Evolutionary conservation across 257 asterid genomes (phyloP).

Genomic region (Henckelia pumila): DNA sequence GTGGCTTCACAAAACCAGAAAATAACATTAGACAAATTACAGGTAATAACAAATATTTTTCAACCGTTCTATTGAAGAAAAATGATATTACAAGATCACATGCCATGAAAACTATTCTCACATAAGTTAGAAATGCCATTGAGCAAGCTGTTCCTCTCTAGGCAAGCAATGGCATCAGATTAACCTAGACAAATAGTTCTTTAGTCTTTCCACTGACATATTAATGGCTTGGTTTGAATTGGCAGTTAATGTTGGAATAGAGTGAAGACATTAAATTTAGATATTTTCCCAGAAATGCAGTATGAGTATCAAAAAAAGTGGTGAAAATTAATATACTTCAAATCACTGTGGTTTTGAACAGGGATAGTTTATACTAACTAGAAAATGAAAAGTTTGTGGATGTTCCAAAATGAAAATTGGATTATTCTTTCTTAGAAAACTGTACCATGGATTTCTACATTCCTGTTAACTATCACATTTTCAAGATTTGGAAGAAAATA

Average conservation of each 20-base stretch:
- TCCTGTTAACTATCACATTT: neutral
- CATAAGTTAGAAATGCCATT: constrained; percentile 3
- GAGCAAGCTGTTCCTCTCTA: constrained; percentile 11
- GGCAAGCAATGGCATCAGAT: constrained; percentile 9
- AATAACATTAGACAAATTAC: constrained; percentile 13
- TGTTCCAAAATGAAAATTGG: neutral
- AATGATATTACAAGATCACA: constrained; percentile 7
- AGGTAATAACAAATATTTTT: neutral
- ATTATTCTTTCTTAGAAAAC: neutral
- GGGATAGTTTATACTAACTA: neutral
- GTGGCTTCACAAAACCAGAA: constrained; percentile 52
- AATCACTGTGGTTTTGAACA: neutral
- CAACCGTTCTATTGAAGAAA: neutral
- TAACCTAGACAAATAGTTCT: constrained; percentile 9
- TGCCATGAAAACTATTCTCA: constrained; percentile 2
- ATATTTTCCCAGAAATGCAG: neutral
- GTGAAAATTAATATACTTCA: neutral
- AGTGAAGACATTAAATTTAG: neutral
- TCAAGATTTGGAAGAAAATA: neutral
- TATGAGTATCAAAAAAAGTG: neutral
- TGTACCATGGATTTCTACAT: neutral
- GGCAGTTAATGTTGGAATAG: neutral
- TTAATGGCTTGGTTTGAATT: constrained; percentile 10
- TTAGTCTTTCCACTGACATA: neutral
- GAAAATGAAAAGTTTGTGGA: neutral